Base-by-base conservation (phyloP, 768 basidiomycete species). In the Heimioporus sp. region DNA sequence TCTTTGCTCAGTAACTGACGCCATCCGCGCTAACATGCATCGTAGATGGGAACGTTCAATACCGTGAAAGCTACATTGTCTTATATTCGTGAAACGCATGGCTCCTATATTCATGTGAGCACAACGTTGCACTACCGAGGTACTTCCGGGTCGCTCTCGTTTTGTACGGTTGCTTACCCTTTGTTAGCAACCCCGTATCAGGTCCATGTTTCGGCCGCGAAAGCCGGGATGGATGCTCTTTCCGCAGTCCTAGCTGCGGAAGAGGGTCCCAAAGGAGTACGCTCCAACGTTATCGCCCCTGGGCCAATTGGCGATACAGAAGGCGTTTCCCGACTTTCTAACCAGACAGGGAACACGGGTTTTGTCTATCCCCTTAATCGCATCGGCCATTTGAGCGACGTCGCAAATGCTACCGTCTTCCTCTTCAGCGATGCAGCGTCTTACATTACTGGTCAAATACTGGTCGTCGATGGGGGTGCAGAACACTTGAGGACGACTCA, bases 211-310 rank as follows among this genome's bases (percentile, higher is more conserved):
- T 92, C 91, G 12, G 91, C 94, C 10, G 95, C 95, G 20, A 99
- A 98, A 69, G 94, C 96, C 0, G 96, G 80, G 16, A 83, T 98
- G 34, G 95, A 99, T 65, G 92, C 94, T 0, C 75, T 94, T 6
- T 91, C 90, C 49, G 77, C 79, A 2, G 93, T 91, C 3, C 71
- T 98, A 24, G 93, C 95, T 2, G 81, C 96, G 12, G 95, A 98
- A 72, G 94, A 96, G 72, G 96, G 95, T 1, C 96, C 95, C 5
- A 80, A 83, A 59, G 96, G 96, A n/a, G 84, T 98, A 17, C 85
- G 95, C 42, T 90, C 91, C 16, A 97, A 92, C 60, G 83, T 90
- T 43, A 84, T 93, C 59, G 79, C 90, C 4, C 91, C 92, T 5
- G 89, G 94, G 4, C 85, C 90, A 7, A 95, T 96, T 51, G 79